Base-by-base conservation (phyloP, 2,329 filamentous ascomycete species). In the Amesomyces nigricolor region DNA sequence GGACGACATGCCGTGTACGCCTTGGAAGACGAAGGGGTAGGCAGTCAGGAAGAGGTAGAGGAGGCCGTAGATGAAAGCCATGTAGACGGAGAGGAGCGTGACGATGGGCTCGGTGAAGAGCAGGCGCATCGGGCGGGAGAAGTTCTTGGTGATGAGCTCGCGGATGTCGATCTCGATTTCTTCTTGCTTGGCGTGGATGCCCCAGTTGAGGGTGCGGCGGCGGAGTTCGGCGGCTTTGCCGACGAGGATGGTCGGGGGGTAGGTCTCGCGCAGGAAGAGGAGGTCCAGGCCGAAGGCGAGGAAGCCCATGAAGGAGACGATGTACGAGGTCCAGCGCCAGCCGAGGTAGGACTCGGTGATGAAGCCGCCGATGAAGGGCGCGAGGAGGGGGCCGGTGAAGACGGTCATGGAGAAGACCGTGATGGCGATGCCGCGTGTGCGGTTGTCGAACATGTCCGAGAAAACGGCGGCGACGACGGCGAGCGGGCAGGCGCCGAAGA, bases 1-100 rank as follows among this genome's bases (percentile, higher is more conserved):
- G 1, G 78, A 65, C 35, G 73, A 81, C 74, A 92, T 86, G 61
- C 80, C 78, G 69, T 95, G 87, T 4, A 91, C 77, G 29, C 78
- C 75, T 58, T 86, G 76, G 72, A 94, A 95, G 47, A 95, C 87
- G 44, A 94, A 80, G 0, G 88, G 86, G 64, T 95, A 95, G 1
- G 89, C 88, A 0, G 89, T 91, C 51, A 96, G 77, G 74, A 94
- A 94, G 26, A 92, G 83, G 66, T 94, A 95, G 1, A 95, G 80
- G 0, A 94, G 76, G 14, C 78, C 87, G 65, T 91, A 91, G 68
- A 88, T 83, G 70, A 89, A 89, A 42, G 84, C 80, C 75, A 86
- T 86, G 71, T 89, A 89, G 53, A 89, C 73, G 38, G 84, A 86
- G 19, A 89, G 71, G 9, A 85, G 72, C 0, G 81, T 74, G 53